Evolutionary conservation across 306 rosid species (phyloP).

Genomic region (Dalbergia cultrata): DNA sequence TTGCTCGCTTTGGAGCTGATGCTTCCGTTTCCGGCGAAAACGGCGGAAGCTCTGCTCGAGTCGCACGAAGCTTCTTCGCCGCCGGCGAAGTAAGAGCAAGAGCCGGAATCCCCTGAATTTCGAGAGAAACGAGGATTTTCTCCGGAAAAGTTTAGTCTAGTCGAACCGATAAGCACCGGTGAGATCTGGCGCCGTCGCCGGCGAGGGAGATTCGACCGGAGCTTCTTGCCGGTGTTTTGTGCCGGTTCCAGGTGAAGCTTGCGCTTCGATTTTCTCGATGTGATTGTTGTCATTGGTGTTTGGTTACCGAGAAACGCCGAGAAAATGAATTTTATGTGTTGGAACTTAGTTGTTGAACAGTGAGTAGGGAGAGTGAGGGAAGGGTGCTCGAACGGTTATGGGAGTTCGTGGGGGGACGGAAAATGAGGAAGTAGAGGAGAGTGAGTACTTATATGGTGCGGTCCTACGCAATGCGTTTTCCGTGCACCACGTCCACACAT

Average conservation of each 20-base stretch:
- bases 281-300: conserved; percentile 55
- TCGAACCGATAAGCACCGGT: conserved; percentile 53
- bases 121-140: conserved; percentile 42
- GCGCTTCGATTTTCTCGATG: conserved; percentile 54
- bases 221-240: conserved; percentile 60
- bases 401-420: conserved; percentile 45
- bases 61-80: conserved; percentile 73
- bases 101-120: conserved; percentile 60
- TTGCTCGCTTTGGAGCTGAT: conserved; percentile 44
- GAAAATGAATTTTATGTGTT: neutral
- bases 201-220: conserved; percentile 74
- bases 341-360: conserved; percentile 11
- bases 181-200: conserved; percentile 67
- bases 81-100: conserved; percentile 52
- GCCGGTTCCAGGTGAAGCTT: conserved; percentile 47
- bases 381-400: conserved; percentile 61
- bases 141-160: conserved; percentile 5
- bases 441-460: conserved; percentile 48
- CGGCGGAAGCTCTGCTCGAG: conserved; percentile 59
- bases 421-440: conserved; percentile 34
- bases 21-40: conserved; percentile 47
- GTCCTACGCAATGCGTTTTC: conserved; percentile 56
- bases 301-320: conserved; percentile 13
- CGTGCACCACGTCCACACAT: conserved; percentile 54
- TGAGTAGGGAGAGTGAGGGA: conserved; percentile 31